These are phyloP conservation scores for Sporisorium reilianum DNA, from an alignment of 1,284 basidiomycete species.

Conservation along the genomic window DNA sequence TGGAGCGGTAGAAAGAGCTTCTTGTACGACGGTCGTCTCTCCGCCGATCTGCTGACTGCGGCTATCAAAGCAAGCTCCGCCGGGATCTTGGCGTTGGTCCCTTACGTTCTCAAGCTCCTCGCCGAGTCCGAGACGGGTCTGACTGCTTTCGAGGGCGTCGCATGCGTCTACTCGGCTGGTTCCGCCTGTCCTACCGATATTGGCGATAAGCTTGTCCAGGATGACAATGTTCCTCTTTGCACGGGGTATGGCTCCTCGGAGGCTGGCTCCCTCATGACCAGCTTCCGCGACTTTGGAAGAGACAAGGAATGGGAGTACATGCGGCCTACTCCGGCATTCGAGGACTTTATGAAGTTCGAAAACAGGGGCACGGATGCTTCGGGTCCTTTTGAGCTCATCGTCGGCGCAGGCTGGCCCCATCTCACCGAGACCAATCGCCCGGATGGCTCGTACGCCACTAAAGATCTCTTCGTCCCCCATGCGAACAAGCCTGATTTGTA, in stretches of 20 bases:
- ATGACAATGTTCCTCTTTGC: slow-evolving; percentile 73
- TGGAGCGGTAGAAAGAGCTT: background rate
- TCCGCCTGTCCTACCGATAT: slow-evolving; percentile 72
- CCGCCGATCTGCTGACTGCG: slow-evolving; percentile 5
- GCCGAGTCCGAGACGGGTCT: slow-evolving; percentile 73
- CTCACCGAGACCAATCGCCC: slow-evolving; percentile 73
- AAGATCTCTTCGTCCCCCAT: slow-evolving; percentile 72
- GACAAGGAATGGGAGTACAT: slow-evolving; percentile 78
- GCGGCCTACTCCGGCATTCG: slow-evolving; percentile 55
- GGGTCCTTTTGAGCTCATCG: slow-evolving; percentile 73
- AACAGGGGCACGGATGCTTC: slow-evolving; percentile 13
- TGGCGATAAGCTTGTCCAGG: slow-evolving; percentile 73
- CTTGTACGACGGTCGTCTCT: slow-evolving; percentile 16
- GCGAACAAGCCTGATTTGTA: slow-evolving; percentile 71
- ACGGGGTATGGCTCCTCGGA: slow-evolving; percentile 72
- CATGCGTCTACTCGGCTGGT: slow-evolving; percentile 73
- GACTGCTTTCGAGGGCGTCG: slow-evolving; percentile 71
- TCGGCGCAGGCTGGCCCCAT: slow-evolving; percentile 74
- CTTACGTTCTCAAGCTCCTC: slow-evolving; percentile 72
- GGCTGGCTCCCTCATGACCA: slow-evolving; percentile 70
- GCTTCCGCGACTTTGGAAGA: slow-evolving; percentile 72
- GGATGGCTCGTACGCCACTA: slow-evolving; percentile 75
- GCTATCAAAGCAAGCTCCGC: slow-evolving; percentile 6
- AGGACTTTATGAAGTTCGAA: slow-evolving; percentile 17
- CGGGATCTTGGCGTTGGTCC: slow-evolving; percentile 68